Evolutionary conservation across 768 basidiomycete species (phyloP).

Genomic region (Suillus brevipes): DNA sequence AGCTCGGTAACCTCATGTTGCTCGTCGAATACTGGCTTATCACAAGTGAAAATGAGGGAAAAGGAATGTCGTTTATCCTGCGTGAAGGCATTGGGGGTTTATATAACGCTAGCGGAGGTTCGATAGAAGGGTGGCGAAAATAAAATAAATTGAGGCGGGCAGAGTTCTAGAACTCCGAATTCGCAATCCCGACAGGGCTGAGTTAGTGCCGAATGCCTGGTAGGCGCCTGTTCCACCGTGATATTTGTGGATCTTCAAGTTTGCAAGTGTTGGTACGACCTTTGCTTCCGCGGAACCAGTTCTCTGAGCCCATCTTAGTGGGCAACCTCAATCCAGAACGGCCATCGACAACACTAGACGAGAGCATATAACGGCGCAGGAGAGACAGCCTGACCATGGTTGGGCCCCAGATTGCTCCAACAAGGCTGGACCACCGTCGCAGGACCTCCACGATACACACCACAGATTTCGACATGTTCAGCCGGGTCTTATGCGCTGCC

Average conservation of each 20-base stretch:
- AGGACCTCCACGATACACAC: background rate
- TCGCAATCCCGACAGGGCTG: background rate
- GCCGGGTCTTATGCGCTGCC: background rate
- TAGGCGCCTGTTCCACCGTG: background rate
- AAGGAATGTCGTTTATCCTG: background rate
- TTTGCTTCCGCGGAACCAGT: slow-evolving; percentile 13
- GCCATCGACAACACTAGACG: background rate
- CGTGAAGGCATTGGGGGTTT: background rate
- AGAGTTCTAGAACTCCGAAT: slow-evolving; percentile 5
- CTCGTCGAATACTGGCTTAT: background rate
- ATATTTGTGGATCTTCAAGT: background rate
- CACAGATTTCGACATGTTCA: background rate
- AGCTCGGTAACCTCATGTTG: slow-evolving; percentile 10
- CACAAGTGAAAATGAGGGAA: background rate
- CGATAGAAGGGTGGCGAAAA: background rate
- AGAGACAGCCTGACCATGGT: no score
- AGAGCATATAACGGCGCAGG: background rate
- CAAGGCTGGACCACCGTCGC: background rate
- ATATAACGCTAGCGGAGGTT: slow-evolving; percentile 6
- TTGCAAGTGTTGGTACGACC: background rate
- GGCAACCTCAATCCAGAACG: no score
- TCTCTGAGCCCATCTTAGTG: background rate
- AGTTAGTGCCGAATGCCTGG: slow-evolving; percentile 1
- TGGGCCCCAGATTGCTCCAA: background rate
- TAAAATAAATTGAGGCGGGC: background rate